A percentile compares a stretch with the other conserved stretches of the same genome.
These are phyloP conservation scores for Taphrina sp. DNA, from an alignment of 1,139 yeast genomes.

Conservation along the genomic window DNA sequence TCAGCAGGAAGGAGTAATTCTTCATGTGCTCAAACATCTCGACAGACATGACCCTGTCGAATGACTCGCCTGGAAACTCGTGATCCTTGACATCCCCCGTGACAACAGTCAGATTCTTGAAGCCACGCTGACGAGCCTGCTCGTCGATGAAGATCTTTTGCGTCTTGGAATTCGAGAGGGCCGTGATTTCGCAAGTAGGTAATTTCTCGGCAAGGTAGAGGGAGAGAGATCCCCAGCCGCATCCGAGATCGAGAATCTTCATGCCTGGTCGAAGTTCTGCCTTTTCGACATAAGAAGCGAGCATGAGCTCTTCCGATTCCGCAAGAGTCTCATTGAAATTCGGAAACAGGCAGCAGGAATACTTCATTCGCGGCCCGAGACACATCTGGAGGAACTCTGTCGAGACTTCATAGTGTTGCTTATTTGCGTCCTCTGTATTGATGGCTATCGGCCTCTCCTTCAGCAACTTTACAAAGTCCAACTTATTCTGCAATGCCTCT, in stretches of 20 bases:
- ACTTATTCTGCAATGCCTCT: slow-evolving; percentile 21
- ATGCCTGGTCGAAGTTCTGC: slow-evolving; percentile 45
- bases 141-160: slow-evolving; percentile 31
- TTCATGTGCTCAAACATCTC: slow-evolving; percentile 34
- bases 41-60: slow-evolving; percentile 33
- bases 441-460: slow-evolving; percentile 28
- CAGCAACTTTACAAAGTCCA: slow-evolving; percentile 23
- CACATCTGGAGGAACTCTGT: slow-evolving; percentile 32
- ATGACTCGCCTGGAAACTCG: slow-evolving; percentile 17
- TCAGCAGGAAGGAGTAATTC: slow-evolving; percentile 29
- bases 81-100: slow-evolving; percentile 32
- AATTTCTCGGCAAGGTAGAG: slow-evolving; percentile 44
- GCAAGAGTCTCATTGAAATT: slow-evolving; percentile 15
- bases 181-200: slow-evolving; percentile 26
- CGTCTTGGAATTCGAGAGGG: slow-evolving; percentile 29
- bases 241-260: slow-evolving; percentile 48
- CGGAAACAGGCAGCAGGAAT: slow-evolving; percentile 32
- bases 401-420: slow-evolving; percentile 32
- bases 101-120: slow-evolving; percentile 31
- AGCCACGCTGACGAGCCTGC: slow-evolving; percentile 25
- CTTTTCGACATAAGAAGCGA: slow-evolving; percentile 52
- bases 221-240: slow-evolving; percentile 51
- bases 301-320: slow-evolving; percentile 29
- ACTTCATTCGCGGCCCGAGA: slow-evolving; percentile 33
- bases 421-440: slow-evolving; percentile 29